Conservation (phyloP, 495 filamentous ascomycete species). For the Talaromyces liani region DNA sequence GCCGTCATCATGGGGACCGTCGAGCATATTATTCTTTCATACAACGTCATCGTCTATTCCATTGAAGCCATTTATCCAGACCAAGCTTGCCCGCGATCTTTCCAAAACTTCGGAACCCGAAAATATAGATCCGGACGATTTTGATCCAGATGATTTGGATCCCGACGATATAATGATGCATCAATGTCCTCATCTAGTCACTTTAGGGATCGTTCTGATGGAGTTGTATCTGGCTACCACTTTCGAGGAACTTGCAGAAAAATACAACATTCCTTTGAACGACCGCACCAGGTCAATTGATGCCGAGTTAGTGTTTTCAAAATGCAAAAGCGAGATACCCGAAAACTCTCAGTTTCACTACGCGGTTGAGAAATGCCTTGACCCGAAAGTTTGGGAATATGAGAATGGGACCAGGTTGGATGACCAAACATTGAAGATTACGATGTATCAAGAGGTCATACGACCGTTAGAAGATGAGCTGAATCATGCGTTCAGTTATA, state of each 20-base stretch:
- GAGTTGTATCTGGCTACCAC: not conserved
- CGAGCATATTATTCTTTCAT: slow-evolving; percentile 3
- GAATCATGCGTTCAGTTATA: slow-evolving; percentile 4
- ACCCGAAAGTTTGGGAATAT: slow-evolving; percentile 1
- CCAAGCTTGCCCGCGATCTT: not conserved
- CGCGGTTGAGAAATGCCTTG: slow-evolving; percentile 1
- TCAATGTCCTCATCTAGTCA: not conserved
- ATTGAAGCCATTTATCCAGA: slow-evolving; percentile 4
- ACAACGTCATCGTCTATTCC: not conserved
- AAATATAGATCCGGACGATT: not conserved
- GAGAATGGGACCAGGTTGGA: not conserved
- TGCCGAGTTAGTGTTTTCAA: not conserved
- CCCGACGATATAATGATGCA: not conserved
- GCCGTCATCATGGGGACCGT: not conserved
- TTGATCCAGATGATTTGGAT: not conserved
- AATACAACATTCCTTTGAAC: not conserved
- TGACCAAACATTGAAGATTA: not conserved
- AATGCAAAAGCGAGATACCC: slow-evolving; percentile 1
- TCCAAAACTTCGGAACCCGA: not conserved
- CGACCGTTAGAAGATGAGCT: not conserved
- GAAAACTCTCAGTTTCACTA: not conserved
- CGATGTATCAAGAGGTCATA: slow-evolving; percentile 2
- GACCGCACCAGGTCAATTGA: not conserved
- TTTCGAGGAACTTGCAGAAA: not conserved
- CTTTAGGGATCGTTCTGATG: not conserved